A percentile compares a stretch with the other conserved stretches of the same genome.
phyloP scores from a whole-genome alignment of 2,329 filamentous ascomycete species.

The Arthrobotrys entomopaga region DNA sequence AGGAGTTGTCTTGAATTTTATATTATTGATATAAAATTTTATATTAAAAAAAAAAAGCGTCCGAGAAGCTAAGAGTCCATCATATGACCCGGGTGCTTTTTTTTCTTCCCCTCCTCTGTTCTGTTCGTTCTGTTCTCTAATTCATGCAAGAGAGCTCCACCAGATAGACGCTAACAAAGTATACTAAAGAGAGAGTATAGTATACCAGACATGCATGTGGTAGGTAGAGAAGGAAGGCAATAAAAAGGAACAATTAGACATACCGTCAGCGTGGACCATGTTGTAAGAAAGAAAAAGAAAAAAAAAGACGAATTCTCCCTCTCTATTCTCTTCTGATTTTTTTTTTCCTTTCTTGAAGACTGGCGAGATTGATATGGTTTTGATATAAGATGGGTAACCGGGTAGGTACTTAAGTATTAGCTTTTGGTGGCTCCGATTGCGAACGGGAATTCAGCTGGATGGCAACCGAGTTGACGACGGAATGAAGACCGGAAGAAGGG shows the following conservation, averaged over 20 bases:
- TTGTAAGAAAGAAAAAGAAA: slow-evolving; percentile 10
- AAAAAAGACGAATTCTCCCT: background rate
- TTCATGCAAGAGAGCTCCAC: slow-evolving; percentile 41
- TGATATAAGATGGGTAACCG: background rate
- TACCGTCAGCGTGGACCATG: slow-evolving; percentile 40
- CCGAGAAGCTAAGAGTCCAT: slow-evolving; percentile 1
- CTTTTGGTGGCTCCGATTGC: slow-evolving; percentile 17
- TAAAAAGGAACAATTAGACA: slow-evolving; percentile 21
- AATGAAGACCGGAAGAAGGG: no score
- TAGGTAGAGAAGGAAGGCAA: background rate
- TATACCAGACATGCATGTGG: background rate
- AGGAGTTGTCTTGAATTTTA: slow-evolving; percentile 22
- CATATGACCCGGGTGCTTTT: slow-evolving; percentile 32
- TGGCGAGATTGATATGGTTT: no score
- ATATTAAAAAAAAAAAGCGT: background rate
- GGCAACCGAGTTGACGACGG: no score
- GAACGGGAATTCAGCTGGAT: slow-evolving; percentile 12
- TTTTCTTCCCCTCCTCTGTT: slow-evolving; percentile 27
- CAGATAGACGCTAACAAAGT: background rate
- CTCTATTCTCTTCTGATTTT: background rate
- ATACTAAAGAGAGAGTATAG: background rate
- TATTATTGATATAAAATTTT: background rate
- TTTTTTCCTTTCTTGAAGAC: no score
- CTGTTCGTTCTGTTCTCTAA: no score
- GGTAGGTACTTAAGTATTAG: background rate